Conservation (phyloP, 2,329 filamentous ascomycete genomes). For the Colletotrichum tamarilloi region DNA sequence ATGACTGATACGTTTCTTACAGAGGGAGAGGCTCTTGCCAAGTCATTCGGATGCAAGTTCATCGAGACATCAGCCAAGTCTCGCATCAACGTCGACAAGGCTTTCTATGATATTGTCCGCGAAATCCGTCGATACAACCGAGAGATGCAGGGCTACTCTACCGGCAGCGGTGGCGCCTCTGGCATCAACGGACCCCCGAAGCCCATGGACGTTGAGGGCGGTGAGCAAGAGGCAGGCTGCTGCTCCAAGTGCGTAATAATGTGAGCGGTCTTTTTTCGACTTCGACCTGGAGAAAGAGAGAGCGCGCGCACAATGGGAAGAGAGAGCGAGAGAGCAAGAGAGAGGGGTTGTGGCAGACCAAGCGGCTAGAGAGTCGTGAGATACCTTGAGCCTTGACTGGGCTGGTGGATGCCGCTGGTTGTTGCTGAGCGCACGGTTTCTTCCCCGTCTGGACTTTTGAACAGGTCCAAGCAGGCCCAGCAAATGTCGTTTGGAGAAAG, state of each 20-base stretch:
- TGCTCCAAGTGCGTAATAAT: constrained; percentile 90
- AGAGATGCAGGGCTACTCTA: constrained; percentile 91
- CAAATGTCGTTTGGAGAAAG: constrained; percentile 24
- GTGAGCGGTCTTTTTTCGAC: constrained; percentile 60
- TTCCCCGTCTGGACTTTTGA: constrained; percentile 21
- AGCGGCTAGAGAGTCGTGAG: constrained; percentile 22
- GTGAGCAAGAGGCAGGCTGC: constrained; percentile 78
- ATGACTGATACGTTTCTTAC: constrained; percentile 35
- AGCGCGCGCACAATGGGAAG: background rate
- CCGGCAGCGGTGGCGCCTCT: constrained; percentile 73
- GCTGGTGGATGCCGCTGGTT: constrained; percentile 23
- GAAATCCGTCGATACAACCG: constrained; percentile 99
- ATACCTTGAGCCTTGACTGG: constrained; percentile 29
- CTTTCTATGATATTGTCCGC: constrained; percentile 97
- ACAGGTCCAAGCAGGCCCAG: constrained; percentile 29
- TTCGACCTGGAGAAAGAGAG: background rate
- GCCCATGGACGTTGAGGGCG: constrained; percentile 84
- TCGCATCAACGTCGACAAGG: constrained; percentile 97
- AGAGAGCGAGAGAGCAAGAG: constrained; percentile 14
- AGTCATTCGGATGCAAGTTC: constrained; percentile 94
- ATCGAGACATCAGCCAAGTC: constrained; percentile 99
- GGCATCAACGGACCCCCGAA: constrained; percentile 70
- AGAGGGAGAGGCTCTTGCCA: constrained; percentile 92
- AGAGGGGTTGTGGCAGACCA: constrained; percentile 5
- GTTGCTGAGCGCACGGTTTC: constrained; percentile 28